Conservation (phyloP, 495 filamentous ascomycete species). For the Penicillium roqueforti region DNA sequence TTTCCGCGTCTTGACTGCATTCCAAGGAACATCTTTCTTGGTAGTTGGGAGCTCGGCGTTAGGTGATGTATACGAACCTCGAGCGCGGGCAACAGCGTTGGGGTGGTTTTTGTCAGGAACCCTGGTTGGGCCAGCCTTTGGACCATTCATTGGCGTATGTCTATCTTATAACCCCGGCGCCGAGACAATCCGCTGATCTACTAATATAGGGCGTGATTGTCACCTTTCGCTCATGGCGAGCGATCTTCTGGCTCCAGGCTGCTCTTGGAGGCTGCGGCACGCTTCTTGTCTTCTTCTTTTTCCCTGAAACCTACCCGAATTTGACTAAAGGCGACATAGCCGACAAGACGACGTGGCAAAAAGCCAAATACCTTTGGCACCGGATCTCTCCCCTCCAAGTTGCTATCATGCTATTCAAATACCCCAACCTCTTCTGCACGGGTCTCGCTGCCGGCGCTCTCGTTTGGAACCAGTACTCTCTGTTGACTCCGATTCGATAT, state of each 20-base stretch:
- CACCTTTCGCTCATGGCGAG: conserved; percentile 63
- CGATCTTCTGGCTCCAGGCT: conserved; percentile 70
- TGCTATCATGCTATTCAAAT: conserved; percentile 50
- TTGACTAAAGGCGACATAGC: conserved; percentile 52
- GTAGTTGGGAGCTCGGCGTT: conserved; percentile 62
- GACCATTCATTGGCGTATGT: conserved; percentile 56
- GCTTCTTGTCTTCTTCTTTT: conserved; percentile 57
- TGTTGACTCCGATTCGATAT: conserved; percentile 71
- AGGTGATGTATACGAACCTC: conserved; percentile 60
- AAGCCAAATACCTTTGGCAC: conserved; percentile 50
- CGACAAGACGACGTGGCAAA: conserved; percentile 43
- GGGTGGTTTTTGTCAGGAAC: conserved; percentile 69
- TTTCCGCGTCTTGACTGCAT: conserved; percentile 65
- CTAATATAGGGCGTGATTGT: conserved; percentile 56
- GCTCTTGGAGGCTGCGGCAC: conserved; percentile 55
- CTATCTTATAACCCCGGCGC: not conserved
- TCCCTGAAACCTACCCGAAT: conserved; percentile 66
- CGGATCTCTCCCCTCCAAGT: conserved; percentile 63
- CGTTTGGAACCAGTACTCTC: conserved; percentile 70
- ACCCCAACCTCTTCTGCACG: conserved; percentile 62
- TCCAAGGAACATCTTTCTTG: conserved; percentile 67
- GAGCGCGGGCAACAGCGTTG: conserved; percentile 62
- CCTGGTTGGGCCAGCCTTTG: conserved; percentile 65
- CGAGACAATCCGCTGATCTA: conserved; percentile 1
- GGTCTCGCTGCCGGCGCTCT: conserved; percentile 57